Evolutionary conservation across 179 eudicot genomes (phyloP).

Genomic region (Amaranthus tricolor): DNA sequence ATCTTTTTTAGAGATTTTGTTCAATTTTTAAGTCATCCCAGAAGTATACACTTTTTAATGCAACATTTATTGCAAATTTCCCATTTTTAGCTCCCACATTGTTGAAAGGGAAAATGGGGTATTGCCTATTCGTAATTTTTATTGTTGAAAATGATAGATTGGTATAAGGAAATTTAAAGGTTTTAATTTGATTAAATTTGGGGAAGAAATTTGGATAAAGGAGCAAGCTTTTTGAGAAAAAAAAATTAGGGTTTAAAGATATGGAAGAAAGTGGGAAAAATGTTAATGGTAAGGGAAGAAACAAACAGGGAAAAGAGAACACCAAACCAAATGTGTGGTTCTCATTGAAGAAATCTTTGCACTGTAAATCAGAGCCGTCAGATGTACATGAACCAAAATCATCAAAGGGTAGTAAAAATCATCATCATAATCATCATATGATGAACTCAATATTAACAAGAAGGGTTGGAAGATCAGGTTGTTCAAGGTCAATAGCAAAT

Average conservation of each 20-base stretch:
- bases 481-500: conserved; percentile 93
- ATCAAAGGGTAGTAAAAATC: conserved; percentile 27
- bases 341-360: conserved; percentile 73
- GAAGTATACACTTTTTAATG: not conserved
- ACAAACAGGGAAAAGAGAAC: conserved; percentile 29
- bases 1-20: not conserved
- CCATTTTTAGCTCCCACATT: conserved; percentile 21
- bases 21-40: conserved; percentile 1
- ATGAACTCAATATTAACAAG: conserved; percentile 60
- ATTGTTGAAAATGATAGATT: not conserved
- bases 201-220: not conserved
- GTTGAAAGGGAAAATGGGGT: not conserved
- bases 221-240: not conserved
- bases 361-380: conserved; percentile 85
- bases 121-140: not conserved
- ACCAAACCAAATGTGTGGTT: conserved; percentile 76
- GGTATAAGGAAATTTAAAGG: not conserved
- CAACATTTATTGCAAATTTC: conserved; percentile 26
- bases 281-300: not conserved
- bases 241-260: not conserved
- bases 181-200: too few species aligned
- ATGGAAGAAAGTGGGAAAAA: conserved; percentile 23
- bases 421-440: conserved; percentile 16
- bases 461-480: conserved; percentile 75
- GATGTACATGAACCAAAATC: conserved; percentile 81